Evolutionary conservation across 73 alveolate genomes (phyloP).

Genomic region (Paramecium sexaurelia): DNA sequence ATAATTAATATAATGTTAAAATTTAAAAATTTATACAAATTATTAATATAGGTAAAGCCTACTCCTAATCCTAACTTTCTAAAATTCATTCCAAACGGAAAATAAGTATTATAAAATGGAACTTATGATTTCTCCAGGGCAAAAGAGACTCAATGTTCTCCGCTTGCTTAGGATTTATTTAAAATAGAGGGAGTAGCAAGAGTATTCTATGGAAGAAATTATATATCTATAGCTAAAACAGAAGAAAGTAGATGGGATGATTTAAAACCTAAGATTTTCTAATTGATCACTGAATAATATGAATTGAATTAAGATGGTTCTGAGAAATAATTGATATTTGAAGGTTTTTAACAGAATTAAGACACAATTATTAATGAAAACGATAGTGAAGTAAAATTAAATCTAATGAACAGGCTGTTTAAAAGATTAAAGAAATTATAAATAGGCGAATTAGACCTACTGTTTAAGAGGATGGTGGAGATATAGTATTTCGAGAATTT

Average conservation of each 20-base stretch:
- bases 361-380: slow-evolving; percentile 79
- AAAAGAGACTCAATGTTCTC: slow-evolving; percentile 78
- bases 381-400: slow-evolving; percentile 72
- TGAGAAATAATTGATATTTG: slow-evolving; percentile 75
- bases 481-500: slow-evolving; percentile 77
- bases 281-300: slow-evolving; percentile 75
- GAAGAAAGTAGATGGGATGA: slow-evolving; percentile 82
- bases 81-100: slow-evolving; percentile 85
- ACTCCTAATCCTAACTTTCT: slow-evolving; percentile 88
- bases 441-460: slow-evolving; percentile 84
- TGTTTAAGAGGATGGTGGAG: slow-evolving; percentile 92
- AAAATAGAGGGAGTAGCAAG: slow-evolving; percentile 80
- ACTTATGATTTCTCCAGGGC: slow-evolving; percentile 82
- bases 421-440: slow-evolving; percentile 87
- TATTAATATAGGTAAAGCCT: slow-evolving; percentile 78
- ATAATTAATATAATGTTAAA: slow-evolving; percentile 32
- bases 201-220: slow-evolving; percentile 81
- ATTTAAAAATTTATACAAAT: slow-evolving; percentile 45
- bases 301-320: slow-evolving; percentile 59
- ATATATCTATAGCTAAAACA: slow-evolving; percentile 80
- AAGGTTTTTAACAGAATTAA: slow-evolving; percentile 66
- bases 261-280: slow-evolving; percentile 79
- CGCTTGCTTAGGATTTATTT: slow-evolving; percentile 81
- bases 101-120: slow-evolving; percentile 72
- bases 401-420: slow-evolving; percentile 42